Evolutionary conservation across 176 grass and related monocot species (phyloP), one percentile per base, ranked within the genome.

Genomic region (Raddia distichophylla): DNA sequence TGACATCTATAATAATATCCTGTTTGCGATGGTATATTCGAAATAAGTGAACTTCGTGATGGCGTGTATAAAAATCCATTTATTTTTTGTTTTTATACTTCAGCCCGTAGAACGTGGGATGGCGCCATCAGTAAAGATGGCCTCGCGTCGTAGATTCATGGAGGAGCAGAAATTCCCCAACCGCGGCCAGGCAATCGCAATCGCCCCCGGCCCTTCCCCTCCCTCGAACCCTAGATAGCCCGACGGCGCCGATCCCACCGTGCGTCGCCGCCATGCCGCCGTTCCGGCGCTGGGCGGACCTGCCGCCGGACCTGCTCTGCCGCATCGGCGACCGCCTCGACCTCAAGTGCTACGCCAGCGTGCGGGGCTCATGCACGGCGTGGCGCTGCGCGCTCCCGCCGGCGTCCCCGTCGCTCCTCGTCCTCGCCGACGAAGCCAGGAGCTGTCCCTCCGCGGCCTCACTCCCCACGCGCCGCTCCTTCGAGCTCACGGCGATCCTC

Each of bases 321-420:
- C 87, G 82, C 48, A 71, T 89, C 87, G 87, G 87, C 9, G 87
- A 89, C 77, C 66, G 71, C 33, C 82, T 89, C 17, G 82, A 89
- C 71, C 82, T 89, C 87, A 89, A 89, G 77, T 89, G 87, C 77
- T 89, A 89, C 57, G 71, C 77, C 64, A 85, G 87, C 64, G 87
- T 77, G 56, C 63, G 87, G 22, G 87, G 87, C 35, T 71, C 77
- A 35, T 89, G 87, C 77, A 89, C 82, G 71, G 82, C 82, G 22
- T 89, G 87, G 87, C 87, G 87, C 9, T 80, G 55, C 63, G 87
- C 87, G 71, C 82, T 89, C 16, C 18, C 71, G 53, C 77, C 87
- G 37, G 63, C 87, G 1, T 85, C 77, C 9, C 87, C 87, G 1
- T 78, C 87, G 48, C 82, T 89, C 22, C 82, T 89, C 77, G 82